Conservation (phyloP, 2,329 filamentous ascomycete genomes). For the Xylogone sp. region DNA sequence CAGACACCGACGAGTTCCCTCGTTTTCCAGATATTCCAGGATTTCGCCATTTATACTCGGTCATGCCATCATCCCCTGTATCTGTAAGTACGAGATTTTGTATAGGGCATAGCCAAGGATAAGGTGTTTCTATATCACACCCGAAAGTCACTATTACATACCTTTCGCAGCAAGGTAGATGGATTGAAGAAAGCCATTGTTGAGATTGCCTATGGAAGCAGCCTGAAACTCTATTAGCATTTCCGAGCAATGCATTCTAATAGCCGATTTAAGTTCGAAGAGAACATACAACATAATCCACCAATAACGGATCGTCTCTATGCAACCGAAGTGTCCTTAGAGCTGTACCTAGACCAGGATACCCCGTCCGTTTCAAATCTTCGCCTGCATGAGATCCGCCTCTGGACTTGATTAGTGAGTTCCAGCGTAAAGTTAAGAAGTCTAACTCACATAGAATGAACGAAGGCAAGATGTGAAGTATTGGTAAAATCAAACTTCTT, state of each 20-base stretch:
- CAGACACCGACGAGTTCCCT: conserved; percentile 9
- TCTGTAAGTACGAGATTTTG: conserved; percentile 4
- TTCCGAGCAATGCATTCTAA: background rate
- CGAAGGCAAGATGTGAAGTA: conserved; percentile 70
- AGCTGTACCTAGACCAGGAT: conserved; percentile 67
- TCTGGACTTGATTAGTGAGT: conserved; percentile 29
- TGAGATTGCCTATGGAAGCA: conserved; percentile 69
- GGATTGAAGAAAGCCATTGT: conserved; percentile 22
- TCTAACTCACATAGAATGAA: conserved; percentile 71
- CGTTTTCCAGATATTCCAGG: conserved; percentile 12
- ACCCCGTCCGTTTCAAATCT: conserved; percentile 56
- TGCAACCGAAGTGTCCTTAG: conserved; percentile 61
- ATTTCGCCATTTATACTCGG: conserved; percentile 37
- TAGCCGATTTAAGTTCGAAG: background rate
- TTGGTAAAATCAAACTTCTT: conserved; percentile 76
- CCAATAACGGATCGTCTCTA: conserved; percentile 50
- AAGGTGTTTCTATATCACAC: too few relatives aligned
- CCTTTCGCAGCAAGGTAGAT: conserved; percentile 58
- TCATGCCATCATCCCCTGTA: conserved; percentile 41
- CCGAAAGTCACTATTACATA: conserved; percentile 15
- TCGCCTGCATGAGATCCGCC: conserved; percentile 52
- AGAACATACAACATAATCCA: conserved; percentile 69
- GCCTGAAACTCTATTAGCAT: conserved; percentile 43
- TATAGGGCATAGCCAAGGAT: too few relatives aligned
- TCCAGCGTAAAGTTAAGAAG: conserved; percentile 1